These are phyloP conservation scores for Metarhizium rileyi DNA, from an alignment of 2,329 filamentous ascomycete genomes.

Conservation along the genomic window DNA sequence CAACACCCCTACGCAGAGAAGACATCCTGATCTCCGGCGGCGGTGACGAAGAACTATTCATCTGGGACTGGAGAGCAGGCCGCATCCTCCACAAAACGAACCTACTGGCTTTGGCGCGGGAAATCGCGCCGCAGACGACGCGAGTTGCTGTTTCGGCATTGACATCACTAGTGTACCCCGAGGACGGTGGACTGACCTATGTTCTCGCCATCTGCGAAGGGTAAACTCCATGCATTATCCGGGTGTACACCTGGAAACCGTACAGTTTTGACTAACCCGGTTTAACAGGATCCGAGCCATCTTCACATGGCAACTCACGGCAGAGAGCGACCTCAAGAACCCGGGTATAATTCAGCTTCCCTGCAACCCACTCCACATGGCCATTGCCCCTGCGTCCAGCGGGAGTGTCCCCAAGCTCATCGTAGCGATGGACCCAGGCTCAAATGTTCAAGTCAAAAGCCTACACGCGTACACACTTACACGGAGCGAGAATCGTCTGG, in stretches of 20 bases:
- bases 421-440: slow-evolving; percentile 29
- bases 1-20: slow-evolving; percentile 45
- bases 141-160: slow-evolving; percentile 41
- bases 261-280: no score
- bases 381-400: slow-evolving; percentile 15
- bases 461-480: slow-evolving; percentile 22
- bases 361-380: slow-evolving; percentile 55
- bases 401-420: slow-evolving; percentile 22
- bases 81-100: slow-evolving; percentile 44
- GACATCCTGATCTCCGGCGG: slow-evolving; percentile 75
- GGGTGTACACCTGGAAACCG: no score
- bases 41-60: slow-evolving; percentile 66
- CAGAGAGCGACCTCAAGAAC: slow-evolving; percentile 38
- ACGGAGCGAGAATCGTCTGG: slow-evolving; percentile 22
- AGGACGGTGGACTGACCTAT: slow-evolving; percentile 18
- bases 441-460: slow-evolving; percentile 17
- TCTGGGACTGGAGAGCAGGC: slow-evolving; percentile 71
- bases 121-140: slow-evolving; percentile 23
- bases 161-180: slow-evolving; percentile 23
- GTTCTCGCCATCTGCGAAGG: slow-evolving; percentile 48
- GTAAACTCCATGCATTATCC: no score
- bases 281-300: slow-evolving; percentile 45
- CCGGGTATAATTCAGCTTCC: slow-evolving; percentile 39
- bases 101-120: slow-evolving; percentile 34
- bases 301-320: slow-evolving; percentile 50